phyloP scores from a whole-genome alignment of 1,139 yeast genomes.

The Candida sp. region DNA sequence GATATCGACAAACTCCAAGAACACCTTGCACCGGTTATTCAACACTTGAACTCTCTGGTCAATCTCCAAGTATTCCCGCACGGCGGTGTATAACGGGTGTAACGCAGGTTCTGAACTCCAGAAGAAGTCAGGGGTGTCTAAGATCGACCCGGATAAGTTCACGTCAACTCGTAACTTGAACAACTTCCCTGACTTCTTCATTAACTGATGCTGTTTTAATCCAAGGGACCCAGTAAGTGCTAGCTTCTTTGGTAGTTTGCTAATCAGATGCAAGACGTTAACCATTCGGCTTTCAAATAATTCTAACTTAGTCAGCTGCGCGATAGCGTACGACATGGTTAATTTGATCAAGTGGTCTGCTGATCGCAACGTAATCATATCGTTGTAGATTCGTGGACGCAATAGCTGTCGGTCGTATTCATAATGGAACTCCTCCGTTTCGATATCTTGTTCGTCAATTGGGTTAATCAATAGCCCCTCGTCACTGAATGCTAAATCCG shows the following conservation, averaged over 20 bases:
- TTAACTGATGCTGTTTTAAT: conserved; percentile 72
- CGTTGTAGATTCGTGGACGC: conserved; percentile 91
- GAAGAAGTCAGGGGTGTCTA: conserved; percentile 95
- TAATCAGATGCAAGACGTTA: conserved; percentile 79
- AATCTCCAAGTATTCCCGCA: conserved; percentile 90
- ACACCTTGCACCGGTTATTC: conserved; percentile 93
- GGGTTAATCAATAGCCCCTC: conserved; percentile 70
- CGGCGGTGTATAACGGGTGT: conserved; percentile 89
- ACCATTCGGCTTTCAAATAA: conserved; percentile 94
- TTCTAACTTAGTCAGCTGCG: conserved; percentile 92
- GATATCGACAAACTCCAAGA: conserved; percentile 90
- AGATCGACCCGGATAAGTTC: conserved; percentile 84
- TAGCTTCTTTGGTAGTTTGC: conserved; percentile 84
- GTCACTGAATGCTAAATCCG: conserved; percentile 85
- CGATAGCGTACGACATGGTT: conserved; percentile 95
- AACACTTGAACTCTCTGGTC: conserved; percentile 94
- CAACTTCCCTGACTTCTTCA: conserved; percentile 87
- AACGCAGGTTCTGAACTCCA: conserved; percentile 98
- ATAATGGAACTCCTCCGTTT: conserved; percentile 93
- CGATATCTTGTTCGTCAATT: conserved; percentile 87
- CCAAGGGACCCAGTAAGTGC: conserved; percentile 92
- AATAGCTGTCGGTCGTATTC: conserved; percentile 83
- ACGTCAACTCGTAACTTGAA: conserved; percentile 94
- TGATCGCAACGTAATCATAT: conserved; percentile 87
- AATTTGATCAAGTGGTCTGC: conserved; percentile 93